Evolutionary conservation across 228 moss, liverwort and hornwort species (phyloP), one percentile per base, ranked within the genome.

Genomic region (Sphagnum fallax): DNA sequence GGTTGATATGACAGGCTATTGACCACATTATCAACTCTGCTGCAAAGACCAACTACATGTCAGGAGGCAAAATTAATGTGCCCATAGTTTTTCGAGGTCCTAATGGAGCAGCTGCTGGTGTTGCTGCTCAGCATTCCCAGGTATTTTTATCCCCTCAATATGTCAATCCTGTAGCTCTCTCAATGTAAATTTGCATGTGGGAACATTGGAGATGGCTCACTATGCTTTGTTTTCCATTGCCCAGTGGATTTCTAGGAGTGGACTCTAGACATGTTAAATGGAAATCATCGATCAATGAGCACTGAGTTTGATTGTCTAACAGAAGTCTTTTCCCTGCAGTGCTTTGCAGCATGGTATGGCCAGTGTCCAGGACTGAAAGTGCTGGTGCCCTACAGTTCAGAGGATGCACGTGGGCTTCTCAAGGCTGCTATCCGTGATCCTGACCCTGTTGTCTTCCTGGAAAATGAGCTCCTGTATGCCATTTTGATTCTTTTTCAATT

Each of bases 31-130:
- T 97, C 69, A 97, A 97, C 69, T 97, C 97, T 69, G 93, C 93
- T 69, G 97, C 93, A 6, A 97, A 97, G 82, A 97, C 97, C n/a
- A 84, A 97, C 75, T 97, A 97, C 73, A 97, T 97, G 97, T 97
- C 97, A 5, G 97, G 97, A 68, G 97, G 97, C 48, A 90, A 91
- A 62, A 97, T 97, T 65, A 87, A 84, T 51, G 93, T 97, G 63
- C 97, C 97, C 11, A 93, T 93, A 53, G 97, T 97, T 16, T 93
- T 97, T 70, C 81, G 97, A 74, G 97, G 97, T 67, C 97, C 93
- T 58, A 97, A 97, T 67, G 97, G 97, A 68, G 97, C 97, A 59
- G 97, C 93, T 74, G 97, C 97, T 53, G 97, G 97, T 53, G 97
- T 97, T 66, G 97, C 88, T 64, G 97, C 97, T 51, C 97, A 97